These are phyloP conservation scores for Sporothrix luriei DNA, from an alignment of 2,329 filamentous ascomycete genomes.

Conservation along the genomic window DNA sequence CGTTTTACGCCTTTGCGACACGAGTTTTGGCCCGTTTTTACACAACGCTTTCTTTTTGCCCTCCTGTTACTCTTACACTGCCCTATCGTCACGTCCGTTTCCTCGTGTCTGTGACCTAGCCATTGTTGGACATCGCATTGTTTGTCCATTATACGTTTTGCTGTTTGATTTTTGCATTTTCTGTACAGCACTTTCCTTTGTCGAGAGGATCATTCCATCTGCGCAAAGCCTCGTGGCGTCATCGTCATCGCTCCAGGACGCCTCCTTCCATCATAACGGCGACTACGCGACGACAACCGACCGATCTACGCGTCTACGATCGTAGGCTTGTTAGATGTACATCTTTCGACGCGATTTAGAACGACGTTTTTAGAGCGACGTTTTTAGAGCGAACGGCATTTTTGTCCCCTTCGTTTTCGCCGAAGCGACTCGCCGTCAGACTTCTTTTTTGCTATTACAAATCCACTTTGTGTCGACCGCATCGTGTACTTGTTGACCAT, in stretches of 20 bases:
- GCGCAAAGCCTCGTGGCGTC: conserved; percentile 24
- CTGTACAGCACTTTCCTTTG: background rate
- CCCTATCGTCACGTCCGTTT: background rate
- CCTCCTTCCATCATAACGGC: background rate
- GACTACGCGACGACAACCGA: background rate
- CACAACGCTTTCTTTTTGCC: background rate
- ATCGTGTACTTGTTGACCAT: background rate
- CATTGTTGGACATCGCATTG: conserved; percentile 8
- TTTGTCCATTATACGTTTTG: background rate
- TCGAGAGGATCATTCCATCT: background rate
- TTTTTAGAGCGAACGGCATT: background rate
- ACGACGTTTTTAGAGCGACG: background rate
- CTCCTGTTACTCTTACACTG: background rate
- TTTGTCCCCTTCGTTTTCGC: background rate
- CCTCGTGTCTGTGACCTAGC: background rate
- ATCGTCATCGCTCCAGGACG: conserved; percentile 7
- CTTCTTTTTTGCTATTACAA: conserved; percentile 14
- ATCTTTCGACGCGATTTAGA: background rate
- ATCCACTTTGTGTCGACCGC: background rate
- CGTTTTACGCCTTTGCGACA: conserved; percentile 23
- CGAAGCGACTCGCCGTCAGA: conserved; percentile 24
- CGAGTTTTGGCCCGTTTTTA: background rate
- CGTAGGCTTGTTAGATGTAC: background rate
- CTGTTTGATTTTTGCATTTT: no score
- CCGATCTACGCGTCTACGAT: conserved; percentile 3